A percentile compares a stretch with the other conserved stretches of the same genome.
phyloP scores from a whole-genome alignment of 164 flowering plant species.

The Chloranthus sessilifolius region DNA sequence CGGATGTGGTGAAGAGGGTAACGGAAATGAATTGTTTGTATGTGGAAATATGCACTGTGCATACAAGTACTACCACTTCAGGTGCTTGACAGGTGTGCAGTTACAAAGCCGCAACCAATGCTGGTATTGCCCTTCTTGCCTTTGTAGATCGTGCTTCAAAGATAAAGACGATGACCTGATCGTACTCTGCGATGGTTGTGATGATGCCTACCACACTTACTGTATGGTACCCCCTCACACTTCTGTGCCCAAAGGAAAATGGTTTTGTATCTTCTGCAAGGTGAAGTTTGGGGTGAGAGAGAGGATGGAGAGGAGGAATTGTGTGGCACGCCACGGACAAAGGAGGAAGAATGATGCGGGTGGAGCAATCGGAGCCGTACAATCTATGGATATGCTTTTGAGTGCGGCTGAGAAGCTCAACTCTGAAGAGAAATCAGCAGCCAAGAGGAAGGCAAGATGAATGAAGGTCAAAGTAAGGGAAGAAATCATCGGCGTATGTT shows the following conservation, averaged over 20 bases:
- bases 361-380: constrained; percentile 15
- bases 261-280: constrained; percentile 71
- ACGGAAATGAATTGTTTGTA: constrained; percentile 23
- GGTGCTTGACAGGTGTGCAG: constrained; percentile 55
- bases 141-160: constrained; percentile 68
- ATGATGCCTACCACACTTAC: constrained; percentile 80
- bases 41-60: constrained; percentile 59
- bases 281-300: constrained; percentile 34
- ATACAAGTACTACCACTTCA: constrained; percentile 51
- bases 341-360: constrained; percentile 7
- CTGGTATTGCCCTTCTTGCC: constrained; percentile 96
- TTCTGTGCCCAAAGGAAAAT: constrained; percentile 58
- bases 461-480: too few species aligned
- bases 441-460: too few species aligned
- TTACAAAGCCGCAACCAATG: constrained; percentile 32
- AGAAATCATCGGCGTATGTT: too few species aligned
- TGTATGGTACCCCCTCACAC: constrained; percentile 63
- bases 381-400: constrained; percentile 59
- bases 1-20: constrained; percentile 22
- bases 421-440: constrained; percentile 35
- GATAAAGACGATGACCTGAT: constrained; percentile 74
- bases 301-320: constrained; percentile 30
- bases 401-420: constrained; percentile 63
- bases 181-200: constrained; percentile 83
- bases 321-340: constrained; percentile 16